Conservation (phyloP, 345 rosid genomes). For the Erysimum cheiranthoides region DNA sequence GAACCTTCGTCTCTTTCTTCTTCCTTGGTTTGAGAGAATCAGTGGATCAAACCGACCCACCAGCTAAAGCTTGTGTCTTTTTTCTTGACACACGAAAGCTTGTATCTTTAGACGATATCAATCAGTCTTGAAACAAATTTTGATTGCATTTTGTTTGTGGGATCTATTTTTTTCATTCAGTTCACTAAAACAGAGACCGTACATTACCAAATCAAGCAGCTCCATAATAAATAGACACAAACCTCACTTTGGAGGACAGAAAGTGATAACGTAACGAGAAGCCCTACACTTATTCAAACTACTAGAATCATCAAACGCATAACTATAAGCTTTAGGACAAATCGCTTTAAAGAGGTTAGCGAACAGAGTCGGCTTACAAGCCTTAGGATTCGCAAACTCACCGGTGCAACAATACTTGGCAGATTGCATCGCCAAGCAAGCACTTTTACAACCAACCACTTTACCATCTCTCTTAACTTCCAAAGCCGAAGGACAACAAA, state of each 20-base stretch:
- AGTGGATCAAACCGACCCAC: background rate
- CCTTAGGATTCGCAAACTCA: constrained; percentile 62
- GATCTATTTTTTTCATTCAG: background rate
- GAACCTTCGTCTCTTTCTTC: constrained; percentile 68
- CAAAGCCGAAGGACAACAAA: constrained; percentile 86
- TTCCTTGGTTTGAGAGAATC: constrained; percentile 41
- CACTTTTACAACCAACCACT: constrained; percentile 91
- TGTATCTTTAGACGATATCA: background rate
- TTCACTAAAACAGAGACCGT: constrained; percentile 3
- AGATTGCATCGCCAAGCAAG: constrained; percentile 93
- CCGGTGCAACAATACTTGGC: constrained; percentile 94
- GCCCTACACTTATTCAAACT: constrained; percentile 92
- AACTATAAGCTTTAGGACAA: constrained; percentile 91
- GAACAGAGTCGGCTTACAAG: constrained; percentile 85
- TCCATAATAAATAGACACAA: background rate
- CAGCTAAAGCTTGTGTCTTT: background rate
- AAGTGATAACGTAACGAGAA: constrained; percentile 85
- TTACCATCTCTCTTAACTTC: constrained; percentile 68
- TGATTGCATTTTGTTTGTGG: no score
- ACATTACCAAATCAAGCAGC: constrained; percentile 1
- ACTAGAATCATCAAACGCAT: constrained; percentile 88
- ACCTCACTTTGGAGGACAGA: constrained; percentile 77
- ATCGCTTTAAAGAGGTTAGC: constrained; percentile 87
- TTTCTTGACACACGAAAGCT: no score
- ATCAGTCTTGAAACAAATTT: no score